Conservation (phyloP, 2,329 filamentous ascomycete genomes). For the Penicillium sp. region DNA sequence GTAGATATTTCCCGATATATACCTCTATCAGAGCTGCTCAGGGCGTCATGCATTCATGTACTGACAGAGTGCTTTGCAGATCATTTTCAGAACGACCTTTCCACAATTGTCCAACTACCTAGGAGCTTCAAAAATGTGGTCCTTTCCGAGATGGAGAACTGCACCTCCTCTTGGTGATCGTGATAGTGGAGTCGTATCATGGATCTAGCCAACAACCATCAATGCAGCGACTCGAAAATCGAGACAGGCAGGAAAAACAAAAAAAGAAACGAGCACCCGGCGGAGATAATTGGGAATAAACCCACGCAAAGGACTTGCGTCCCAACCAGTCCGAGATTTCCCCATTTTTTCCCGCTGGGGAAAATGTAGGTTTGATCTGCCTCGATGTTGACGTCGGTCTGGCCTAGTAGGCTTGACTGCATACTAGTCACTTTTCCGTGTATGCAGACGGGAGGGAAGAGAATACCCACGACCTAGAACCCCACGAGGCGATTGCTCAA, state of each 20-base stretch:
- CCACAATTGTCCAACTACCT: neutral
- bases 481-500: neutral
- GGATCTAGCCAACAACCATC: neutral
- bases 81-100: neutral
- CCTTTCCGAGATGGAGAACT: conserved; percentile 4
- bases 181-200: conserved; percentile 1
- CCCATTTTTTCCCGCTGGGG: neutral
- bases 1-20: conserved; percentile 8
- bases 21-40: neutral
- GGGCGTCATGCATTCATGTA: neutral
- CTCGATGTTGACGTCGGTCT: neutral
- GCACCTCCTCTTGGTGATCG: conserved; percentile 1
- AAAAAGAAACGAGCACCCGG: neutral
- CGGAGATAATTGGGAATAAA: conserved; percentile 6
- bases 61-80: neutral
- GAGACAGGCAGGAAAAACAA: neutral
- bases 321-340: conserved; percentile 2
- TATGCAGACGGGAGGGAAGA: neutral
- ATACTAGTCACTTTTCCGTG: neutral
- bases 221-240: conserved; percentile 2
- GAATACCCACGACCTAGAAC: neutral
- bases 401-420: neutral
- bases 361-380: neutral
- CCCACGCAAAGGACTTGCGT: neutral
- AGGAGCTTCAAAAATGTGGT: neutral